A percentile compares a stretch with the other conserved stretches of the same genome.
These are phyloP conservation scores for Triangularia setosa DNA, from an alignment of 2,329 filamentous ascomycete species.

Conservation along the genomic window DNA sequence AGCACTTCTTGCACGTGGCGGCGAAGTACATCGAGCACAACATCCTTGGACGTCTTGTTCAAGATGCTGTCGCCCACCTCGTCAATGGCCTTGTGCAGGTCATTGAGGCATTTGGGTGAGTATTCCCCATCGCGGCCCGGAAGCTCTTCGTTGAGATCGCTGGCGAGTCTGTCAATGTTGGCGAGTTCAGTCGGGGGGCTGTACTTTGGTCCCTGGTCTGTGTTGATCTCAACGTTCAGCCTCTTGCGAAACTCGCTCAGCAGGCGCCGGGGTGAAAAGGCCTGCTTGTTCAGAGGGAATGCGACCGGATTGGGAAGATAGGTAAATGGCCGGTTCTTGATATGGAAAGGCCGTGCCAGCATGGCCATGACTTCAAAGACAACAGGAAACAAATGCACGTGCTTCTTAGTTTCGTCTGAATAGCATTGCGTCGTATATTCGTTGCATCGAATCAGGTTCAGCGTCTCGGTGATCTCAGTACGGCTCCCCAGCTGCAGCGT, in stretches of 20 bases:
- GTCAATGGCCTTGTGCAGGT: slow-evolving; percentile 38
- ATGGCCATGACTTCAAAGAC: slow-evolving; percentile 55
- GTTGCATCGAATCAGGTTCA: slow-evolving; percentile 50
- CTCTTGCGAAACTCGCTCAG: slow-evolving; percentile 10
- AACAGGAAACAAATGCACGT: slow-evolving; percentile 49
- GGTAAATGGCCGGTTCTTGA: slow-evolving; percentile 40
- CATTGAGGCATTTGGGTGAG: slow-evolving; percentile 30
- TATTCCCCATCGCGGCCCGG: slow-evolving; percentile 10
- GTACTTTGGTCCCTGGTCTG: neutral
- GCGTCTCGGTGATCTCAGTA: slow-evolving; percentile 48
- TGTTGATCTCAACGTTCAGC: neutral
- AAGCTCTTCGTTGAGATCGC: slow-evolving; percentile 5
- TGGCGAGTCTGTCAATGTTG: neutral
- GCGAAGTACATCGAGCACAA: slow-evolving; percentile 43
- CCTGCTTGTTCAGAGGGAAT: slow-evolving; percentile 30
- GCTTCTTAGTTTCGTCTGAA: slow-evolving; percentile 34
- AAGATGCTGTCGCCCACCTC: slow-evolving; percentile 38
- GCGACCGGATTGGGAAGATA: slow-evolving; percentile 41
- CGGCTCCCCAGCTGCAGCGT: slow-evolving; percentile 45
- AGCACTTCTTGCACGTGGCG: slow-evolving; percentile 46
- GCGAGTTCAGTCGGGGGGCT: neutral
- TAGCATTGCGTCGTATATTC: slow-evolving; percentile 46
- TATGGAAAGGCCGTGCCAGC: slow-evolving; percentile 46
- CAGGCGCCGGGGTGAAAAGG: slow-evolving; percentile 22
- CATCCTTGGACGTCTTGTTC: slow-evolving; percentile 28